Conservation (phyloP, 2,329 filamentous ascomycete genomes). For the Fusarium pseudonygamai region DNA sequence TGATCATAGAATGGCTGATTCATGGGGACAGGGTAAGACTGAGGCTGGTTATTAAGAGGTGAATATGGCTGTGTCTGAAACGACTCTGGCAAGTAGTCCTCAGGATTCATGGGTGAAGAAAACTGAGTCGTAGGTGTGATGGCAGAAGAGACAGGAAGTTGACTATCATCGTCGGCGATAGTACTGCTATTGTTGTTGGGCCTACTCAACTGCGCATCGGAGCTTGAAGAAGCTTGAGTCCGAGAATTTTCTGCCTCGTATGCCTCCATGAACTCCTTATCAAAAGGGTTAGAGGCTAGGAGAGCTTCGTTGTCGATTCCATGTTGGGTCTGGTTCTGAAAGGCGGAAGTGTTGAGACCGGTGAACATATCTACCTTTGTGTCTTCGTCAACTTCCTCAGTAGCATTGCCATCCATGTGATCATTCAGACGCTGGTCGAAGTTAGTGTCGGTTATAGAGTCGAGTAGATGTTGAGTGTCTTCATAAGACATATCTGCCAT, state of each 20-base stretch:
- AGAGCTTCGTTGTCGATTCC: neutral
- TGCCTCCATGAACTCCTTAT: neutral
- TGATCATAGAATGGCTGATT: neutral
- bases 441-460: accelerated
- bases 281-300: neutral
- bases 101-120: neutral
- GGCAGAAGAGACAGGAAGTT: neutral
- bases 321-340: neutral
- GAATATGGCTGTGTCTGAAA: neutral
- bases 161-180: neutral
- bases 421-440: neutral
- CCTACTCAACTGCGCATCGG: neutral
- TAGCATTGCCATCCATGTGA: neutral
- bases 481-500: neutral
- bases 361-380: neutral
- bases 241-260: neutral
- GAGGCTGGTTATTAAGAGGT: neutral
- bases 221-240: neutral
- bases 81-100: neutral
- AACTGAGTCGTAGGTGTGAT: neutral
- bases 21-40: neutral
- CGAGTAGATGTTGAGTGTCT: neutral
- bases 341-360: accelerated
- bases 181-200: neutral
- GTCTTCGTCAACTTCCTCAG: neutral